phyloP scores from a whole-genome alignment of 371 early-diverging fungal genomes.

The Catenaria anguillulae region DNA sequence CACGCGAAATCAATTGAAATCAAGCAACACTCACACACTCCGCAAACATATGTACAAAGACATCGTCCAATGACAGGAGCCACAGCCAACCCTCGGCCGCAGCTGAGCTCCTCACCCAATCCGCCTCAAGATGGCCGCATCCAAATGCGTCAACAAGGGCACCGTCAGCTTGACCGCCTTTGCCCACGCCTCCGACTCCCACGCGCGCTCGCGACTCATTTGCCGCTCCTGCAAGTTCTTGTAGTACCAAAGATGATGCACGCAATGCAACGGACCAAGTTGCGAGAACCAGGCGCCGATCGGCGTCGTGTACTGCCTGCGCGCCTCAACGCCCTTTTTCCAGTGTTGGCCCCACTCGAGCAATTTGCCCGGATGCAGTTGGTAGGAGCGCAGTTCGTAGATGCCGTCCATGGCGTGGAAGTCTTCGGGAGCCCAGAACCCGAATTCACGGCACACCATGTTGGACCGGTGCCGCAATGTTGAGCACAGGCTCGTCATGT shows the following conservation, averaged over 20 bases:
- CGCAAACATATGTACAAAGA: no score
- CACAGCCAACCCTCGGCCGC: no score
- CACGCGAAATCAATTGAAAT: no score
- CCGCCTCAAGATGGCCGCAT: not conserved
- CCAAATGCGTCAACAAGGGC: not conserved
- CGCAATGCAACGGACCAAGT: constrained; percentile 68
- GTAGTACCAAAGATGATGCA: constrained; percentile 88
- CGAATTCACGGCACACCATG: constrained; percentile 79
- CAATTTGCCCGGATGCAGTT: constrained; percentile 70
- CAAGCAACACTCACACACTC: no score
- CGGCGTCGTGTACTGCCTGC: constrained; percentile 69
- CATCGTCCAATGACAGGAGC: no score
- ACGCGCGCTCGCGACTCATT: constrained; percentile 71
- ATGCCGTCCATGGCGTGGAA: constrained; percentile 46
- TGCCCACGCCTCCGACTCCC: constrained; percentile 88
- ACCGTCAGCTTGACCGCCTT: constrained; percentile 78
- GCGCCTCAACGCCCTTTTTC: constrained; percentile 70
- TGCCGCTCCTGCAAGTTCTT: constrained; percentile 72
- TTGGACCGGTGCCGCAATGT: constrained; percentile 58
- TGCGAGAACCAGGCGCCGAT: constrained; percentile 94
- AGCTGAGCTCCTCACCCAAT: no score
- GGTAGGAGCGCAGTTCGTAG: constrained; percentile 80
- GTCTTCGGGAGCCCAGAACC: constrained; percentile 68
- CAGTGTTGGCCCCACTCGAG: constrained; percentile 73
- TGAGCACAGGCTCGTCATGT: no score